Base-by-base conservation (phyloP, 2,329 filamentous ascomycete species). In the Fusarium brevicatenulatum region DNA sequence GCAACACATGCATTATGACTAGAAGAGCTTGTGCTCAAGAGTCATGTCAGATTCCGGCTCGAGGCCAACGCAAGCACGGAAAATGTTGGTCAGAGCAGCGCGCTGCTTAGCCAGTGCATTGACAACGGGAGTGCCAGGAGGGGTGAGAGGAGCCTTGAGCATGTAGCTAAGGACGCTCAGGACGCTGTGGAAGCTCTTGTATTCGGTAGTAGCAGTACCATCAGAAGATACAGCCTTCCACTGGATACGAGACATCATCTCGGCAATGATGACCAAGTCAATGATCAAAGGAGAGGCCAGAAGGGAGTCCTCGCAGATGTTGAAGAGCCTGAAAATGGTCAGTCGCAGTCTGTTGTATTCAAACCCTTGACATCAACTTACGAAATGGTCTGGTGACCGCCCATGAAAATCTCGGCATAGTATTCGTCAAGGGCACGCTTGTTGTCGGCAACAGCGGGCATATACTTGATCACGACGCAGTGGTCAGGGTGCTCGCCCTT, bases 401-500 rank as follows among this genome's bases (percentile, higher is more conserved):
- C 96, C 85, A 98, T 90, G 90, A 99, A 99, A 85, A 99, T 98
- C 88, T 99, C 95, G 63, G 95, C 96, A 78, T 98, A 98, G 90
- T 99, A 99, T 88, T 99, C 96, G 80, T 99, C 96, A 61, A 99
- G 89, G 61, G 96, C 96, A 81, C 96, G 95, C 91, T 99, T 99
- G 90, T 98, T 97, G 86, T 99, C 96, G 71, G 96, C 96, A 54
- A 99, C 96, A 72, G 95, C 94, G 40, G 96, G 96, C 95, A 99
- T 97, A 88, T 99, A 99, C 90, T 99, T 99, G 91, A 99, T 99
- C 78, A 99, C 96, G 68, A 99, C 96, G 68, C 94, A 97, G 87
- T 99, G 96, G 82, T 99, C 95, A 5, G 96, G 96, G 83, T 98
- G 95, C 86, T 99, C 96, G 77, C 92, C 95, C 79, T 93, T 87